Evolutionary conservation across 163 green algal genomes (phyloP).

Genomic region (Coccomyxa subellipsoidea): DNA sequence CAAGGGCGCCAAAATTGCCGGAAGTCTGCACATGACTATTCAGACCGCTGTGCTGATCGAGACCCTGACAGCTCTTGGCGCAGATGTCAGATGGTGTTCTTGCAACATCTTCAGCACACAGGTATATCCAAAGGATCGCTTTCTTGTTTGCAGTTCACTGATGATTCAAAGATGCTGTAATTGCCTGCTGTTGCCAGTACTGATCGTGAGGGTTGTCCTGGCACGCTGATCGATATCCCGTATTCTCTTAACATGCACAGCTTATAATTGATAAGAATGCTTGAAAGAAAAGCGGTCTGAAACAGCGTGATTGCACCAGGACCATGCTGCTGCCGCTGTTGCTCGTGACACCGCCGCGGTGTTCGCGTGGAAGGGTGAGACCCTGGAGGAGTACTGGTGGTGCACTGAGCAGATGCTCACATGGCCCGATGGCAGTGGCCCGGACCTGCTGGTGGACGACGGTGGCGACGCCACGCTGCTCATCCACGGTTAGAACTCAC

Average conservation of each 20-base stretch:
- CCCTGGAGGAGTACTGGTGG: conserved; percentile 99
- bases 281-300: background rate
- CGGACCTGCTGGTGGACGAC: conserved; percentile 98
- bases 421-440: conserved; percentile 81
- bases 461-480: conserved; percentile 97
- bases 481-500: conserved; percentile 82
- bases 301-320: conserved; percentile 29
- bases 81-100: conserved; percentile 88
- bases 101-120: conserved; percentile 98
- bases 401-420: conserved; percentile 94
- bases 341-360: conserved; percentile 91
- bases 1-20: conserved; percentile 89
- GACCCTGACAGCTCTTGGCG: conserved; percentile 93
- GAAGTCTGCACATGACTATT: conserved; percentile 99
- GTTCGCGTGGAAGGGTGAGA: conserved; percentile 99
- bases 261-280: too few species aligned
- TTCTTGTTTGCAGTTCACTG: too few species aligned
- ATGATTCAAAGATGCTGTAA: too few species aligned
- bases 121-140: background rate
- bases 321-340: conserved; percentile 96
- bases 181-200: too few species aligned
- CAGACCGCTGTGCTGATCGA: conserved; percentile 99
- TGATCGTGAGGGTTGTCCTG: too few species aligned
- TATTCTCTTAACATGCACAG: too few species aligned
- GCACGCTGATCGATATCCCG: too few species aligned